A percentile compares a stretch with the other conserved stretches of the same genome.
phyloP scores from a whole-genome alignment of 2,329 filamentous ascomycete genomes.

The Paecilomyces fulvus region DNA sequence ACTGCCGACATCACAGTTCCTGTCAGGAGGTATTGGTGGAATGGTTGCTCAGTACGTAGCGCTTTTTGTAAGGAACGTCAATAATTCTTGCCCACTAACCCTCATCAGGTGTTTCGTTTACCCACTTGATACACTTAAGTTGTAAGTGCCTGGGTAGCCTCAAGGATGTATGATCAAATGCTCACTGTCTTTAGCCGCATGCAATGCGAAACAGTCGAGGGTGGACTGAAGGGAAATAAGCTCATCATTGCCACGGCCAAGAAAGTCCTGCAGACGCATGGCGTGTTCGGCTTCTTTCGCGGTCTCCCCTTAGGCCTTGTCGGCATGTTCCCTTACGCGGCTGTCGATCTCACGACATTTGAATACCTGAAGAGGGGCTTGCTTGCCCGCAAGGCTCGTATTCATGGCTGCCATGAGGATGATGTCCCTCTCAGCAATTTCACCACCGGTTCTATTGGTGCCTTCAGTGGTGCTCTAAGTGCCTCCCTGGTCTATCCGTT shows the following conservation, averaged over 20 bases:
- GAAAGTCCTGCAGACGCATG: constrained; percentile 77
- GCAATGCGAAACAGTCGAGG: constrained; percentile 88
- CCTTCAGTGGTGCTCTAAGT: constrained; percentile 82
- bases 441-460: constrained; percentile 79
- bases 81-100: constrained; percentile 13
- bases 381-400: constrained; percentile 59
- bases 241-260: constrained; percentile 73
- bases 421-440: constrained; percentile 74
- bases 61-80: not conserved
- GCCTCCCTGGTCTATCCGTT: constrained; percentile 92
- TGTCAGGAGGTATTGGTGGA: constrained; percentile 82
- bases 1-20: constrained; percentile 76
- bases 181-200: constrained; percentile 51
- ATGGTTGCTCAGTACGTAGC: constrained; percentile 76
- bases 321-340: constrained; percentile 96
- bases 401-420: constrained; percentile 66
- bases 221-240: constrained; percentile 71
- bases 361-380: constrained; percentile 79
- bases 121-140: constrained; percentile 64
- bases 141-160: constrained; percentile 36
- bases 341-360: constrained; percentile 92
- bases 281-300: constrained; percentile 71
- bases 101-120: constrained; percentile 72
- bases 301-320: constrained; percentile 88
- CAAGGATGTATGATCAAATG: constrained; percentile 3